Evolutionary conservation across 2,329 filamentous ascomycete genomes (phyloP).

Genomic region (Xenosphaeropsis pyriputrescens): DNA sequence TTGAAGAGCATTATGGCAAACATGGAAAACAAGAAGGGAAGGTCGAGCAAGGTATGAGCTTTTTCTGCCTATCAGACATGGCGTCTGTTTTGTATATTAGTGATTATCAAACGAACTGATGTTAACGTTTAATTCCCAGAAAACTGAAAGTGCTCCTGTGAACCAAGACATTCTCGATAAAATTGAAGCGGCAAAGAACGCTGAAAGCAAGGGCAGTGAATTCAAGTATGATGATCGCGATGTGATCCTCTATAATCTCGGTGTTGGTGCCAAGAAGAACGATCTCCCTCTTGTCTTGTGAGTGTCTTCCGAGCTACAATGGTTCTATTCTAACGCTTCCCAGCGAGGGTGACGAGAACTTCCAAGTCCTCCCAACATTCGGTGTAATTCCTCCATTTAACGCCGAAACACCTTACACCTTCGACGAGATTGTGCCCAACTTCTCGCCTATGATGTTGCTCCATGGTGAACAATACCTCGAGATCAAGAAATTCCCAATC

Average conservation of each 20-base stretch:
- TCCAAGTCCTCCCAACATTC: constrained; percentile 90
- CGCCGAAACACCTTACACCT: constrained; percentile 63
- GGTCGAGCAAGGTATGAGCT: constrained; percentile 42
- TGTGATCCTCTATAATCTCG: constrained; percentile 88
- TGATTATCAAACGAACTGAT: constrained; percentile 7
- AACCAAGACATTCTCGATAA: constrained; percentile 55
- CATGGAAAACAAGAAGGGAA: constrained; percentile 57
- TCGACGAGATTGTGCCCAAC: constrained; percentile 79
- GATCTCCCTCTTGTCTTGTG: constrained; percentile 76
- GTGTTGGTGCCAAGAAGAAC: constrained; percentile 78
- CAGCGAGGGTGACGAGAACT: constrained; percentile 74
- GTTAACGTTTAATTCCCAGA: constrained; percentile 14
- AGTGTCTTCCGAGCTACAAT: constrained; percentile 9
- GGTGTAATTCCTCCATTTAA: constrained; percentile 93
- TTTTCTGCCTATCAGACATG: constrained; percentile 1
- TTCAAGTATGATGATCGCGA: constrained; percentile 80
- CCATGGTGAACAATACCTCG: constrained; percentile 96
- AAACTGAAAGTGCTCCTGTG: constrained; percentile 18
- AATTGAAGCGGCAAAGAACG: constrained; percentile 63
- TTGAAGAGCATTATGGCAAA: constrained; percentile 71
- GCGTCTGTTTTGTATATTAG: neutral
- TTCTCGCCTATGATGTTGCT: constrained; percentile 98
- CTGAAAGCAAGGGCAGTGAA: constrained; percentile 56
- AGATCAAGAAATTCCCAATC: constrained; percentile 83
- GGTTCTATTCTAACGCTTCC: neutral